These are phyloP conservation scores for Aspergillus carbonarius DNA, from an alignment of 2,329 filamentous ascomycete genomes.

Conservation along the genomic window DNA sequence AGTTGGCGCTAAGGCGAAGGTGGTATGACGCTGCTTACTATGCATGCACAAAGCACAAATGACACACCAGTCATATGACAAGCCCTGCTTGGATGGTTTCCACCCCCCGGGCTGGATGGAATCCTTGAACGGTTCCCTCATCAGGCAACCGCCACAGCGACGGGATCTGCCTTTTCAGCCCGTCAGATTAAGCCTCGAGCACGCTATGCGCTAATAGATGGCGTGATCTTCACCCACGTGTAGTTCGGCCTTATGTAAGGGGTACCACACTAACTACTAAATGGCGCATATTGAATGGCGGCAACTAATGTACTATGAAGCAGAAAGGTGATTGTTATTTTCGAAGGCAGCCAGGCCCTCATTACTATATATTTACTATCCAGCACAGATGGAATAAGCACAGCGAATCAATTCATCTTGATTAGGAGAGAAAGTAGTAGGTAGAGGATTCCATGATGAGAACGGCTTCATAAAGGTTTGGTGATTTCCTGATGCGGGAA, in stretches of 20 bases:
- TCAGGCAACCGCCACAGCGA: neutral
- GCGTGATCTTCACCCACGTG: constrained; percentile 12
- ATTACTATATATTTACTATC: too few species aligned
- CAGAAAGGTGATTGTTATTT: too few species aligned
- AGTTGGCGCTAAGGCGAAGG: neutral
- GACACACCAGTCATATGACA: neutral
- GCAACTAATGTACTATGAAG: neutral
- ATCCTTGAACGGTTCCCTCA: neutral
- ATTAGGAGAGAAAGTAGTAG: too few species aligned
- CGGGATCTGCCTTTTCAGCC: neutral
- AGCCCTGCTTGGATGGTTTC: neutral
- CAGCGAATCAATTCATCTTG: too few species aligned
- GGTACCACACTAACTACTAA: neutral
- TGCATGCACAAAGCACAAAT: neutral
- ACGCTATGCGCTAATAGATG: constrained; percentile 16
- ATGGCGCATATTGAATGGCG: neutral
- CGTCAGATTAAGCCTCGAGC: constrained; percentile 9
- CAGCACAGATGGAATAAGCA: too few species aligned
- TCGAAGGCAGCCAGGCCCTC: too few species aligned
- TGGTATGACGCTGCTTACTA: neutral
- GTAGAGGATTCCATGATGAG: too few species aligned
- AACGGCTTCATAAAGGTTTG: too few species aligned
- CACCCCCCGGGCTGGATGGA: neutral
- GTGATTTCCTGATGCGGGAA: too few species aligned
- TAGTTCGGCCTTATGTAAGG: neutral